These are phyloP conservation scores for Corchorus capsularis DNA, from an alignment of 345 rosid genomes.

Conservation along the genomic window DNA sequence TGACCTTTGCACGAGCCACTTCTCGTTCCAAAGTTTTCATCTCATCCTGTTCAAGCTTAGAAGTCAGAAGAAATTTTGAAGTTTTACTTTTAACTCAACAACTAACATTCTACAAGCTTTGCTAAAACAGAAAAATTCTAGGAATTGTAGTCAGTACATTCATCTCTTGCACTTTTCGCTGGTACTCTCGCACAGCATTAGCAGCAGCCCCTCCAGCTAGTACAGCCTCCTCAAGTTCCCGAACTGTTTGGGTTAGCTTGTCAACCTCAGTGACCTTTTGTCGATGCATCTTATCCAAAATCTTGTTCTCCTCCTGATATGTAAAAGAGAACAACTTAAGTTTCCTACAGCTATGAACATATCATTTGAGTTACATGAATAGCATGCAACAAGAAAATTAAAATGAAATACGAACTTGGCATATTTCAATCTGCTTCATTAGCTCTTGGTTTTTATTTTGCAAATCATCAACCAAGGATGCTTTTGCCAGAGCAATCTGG, in stretches of 20 bases:
- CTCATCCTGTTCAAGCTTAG: conserved; percentile 60
- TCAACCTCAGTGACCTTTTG: conserved; percentile 97
- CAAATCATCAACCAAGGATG: conserved; percentile 95
- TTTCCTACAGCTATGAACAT: not conserved
- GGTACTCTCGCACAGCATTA: conserved; percentile 93
- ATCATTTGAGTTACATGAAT: not conserved
- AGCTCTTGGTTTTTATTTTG: conserved; percentile 94
- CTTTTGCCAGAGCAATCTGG: conserved; percentile 83
- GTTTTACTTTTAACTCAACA: too few species aligned
- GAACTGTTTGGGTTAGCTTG: conserved; percentile 88
- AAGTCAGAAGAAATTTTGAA: not conserved
- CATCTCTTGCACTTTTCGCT: conserved; percentile 97
- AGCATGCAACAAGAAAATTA: not conserved
- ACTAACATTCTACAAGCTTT: not conserved
- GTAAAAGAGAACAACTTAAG: not conserved
- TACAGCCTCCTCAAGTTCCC: conserved; percentile 95
- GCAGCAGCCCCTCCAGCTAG: conserved; percentile 98
- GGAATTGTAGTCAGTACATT: conserved; percentile 47
- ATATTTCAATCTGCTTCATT: conserved; percentile 92
- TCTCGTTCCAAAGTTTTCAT: conserved; percentile 89
- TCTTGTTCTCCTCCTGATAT: conserved; percentile 82
- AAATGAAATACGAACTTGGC: conserved; percentile 57
- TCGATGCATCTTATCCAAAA: conserved; percentile 91
- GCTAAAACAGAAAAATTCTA: not conserved
- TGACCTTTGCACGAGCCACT: conserved; percentile 95